Percentiles rank a stretch among this genome's conserved stretches.
Evolutionary conservation across 306 rosid species (phyloP).

Genomic region (Amphicarpaea edgeworthii): DNA sequence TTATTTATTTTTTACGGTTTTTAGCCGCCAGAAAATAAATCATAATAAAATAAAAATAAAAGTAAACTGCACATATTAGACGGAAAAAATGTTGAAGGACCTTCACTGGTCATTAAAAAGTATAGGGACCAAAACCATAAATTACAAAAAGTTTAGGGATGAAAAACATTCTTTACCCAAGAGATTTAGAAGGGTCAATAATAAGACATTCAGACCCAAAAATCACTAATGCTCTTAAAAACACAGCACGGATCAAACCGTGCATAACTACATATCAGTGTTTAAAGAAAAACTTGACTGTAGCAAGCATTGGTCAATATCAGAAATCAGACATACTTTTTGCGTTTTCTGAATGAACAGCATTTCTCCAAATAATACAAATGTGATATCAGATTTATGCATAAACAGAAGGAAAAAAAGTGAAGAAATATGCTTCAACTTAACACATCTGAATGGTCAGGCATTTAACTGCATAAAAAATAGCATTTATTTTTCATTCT

Average conservation of each 20-base stretch:
- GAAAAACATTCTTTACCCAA: too few relatives aligned
- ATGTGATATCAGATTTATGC: slow-evolving; percentile 12
- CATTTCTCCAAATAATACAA: slow-evolving; percentile 38
- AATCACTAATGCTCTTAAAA: not conserved
- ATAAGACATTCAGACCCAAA: slow-evolving; percentile 28
- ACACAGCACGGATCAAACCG: slow-evolving; percentile 1
- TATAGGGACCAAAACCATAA: too few relatives aligned
- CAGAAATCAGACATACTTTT: not conserved
- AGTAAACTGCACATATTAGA: too few relatives aligned
- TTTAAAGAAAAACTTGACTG: slow-evolving; percentile 8
- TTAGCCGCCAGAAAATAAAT: too few relatives aligned
- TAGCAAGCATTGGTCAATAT: slow-evolving; percentile 16
- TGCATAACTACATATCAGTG: not conserved
- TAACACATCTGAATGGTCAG: not conserved
- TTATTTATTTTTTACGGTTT: too few relatives aligned
- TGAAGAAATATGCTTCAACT: slow-evolving; percentile 28
- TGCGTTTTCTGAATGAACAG: slow-evolving; percentile 5
- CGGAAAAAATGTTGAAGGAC: too few relatives aligned
- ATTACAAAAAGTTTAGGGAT: too few relatives aligned
- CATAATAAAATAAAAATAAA: too few relatives aligned
- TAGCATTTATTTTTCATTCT: not conserved
- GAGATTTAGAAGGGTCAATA: not conserved
- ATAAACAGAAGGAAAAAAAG: not conserved
- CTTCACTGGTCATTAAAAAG: too few relatives aligned
- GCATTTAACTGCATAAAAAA: slow-evolving; percentile 26